phyloP scores from a whole-genome alignment of 192 early-diverging fungal species.

The Podila epigama region DNA sequence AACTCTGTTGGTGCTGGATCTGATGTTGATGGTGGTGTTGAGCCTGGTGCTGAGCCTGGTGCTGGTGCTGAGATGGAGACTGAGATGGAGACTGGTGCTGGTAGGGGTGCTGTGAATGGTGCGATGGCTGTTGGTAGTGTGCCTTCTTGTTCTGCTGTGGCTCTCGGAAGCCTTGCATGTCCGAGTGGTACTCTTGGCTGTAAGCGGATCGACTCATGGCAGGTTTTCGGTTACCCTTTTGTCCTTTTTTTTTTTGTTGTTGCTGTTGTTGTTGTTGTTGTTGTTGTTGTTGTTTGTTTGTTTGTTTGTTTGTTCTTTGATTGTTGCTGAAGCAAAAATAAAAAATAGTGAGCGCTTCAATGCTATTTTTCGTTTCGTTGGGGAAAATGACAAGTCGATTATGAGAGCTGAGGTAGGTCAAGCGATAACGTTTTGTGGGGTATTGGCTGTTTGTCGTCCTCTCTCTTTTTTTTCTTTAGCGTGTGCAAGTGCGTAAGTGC shows the following conservation, averaged over 20 bases:
- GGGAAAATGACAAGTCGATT: background rate
- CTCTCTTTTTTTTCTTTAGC: no score
- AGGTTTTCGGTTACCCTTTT: no score
- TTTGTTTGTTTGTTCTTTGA: no score
- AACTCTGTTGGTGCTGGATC: background rate
- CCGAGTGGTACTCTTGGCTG: background rate
- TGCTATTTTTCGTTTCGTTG: background rate
- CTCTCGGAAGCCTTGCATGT: background rate
- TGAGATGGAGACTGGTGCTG: background rate
- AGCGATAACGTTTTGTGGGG: no score
- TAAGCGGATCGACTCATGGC: background rate
- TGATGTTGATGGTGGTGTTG: background rate
- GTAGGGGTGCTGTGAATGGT: background rate
- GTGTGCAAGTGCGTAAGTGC: no score
- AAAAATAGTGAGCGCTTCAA: no score
- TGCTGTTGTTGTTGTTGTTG: constrained; percentile 9
- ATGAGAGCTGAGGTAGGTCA: no score
- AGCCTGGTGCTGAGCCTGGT: background rate
- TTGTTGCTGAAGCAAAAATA: no score
- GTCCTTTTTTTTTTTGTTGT: background rate
- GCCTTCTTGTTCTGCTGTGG: background rate
- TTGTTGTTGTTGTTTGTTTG: constrained; percentile 6
- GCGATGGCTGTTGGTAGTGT: background rate
- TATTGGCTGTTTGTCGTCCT: no score
- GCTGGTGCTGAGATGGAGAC: background rate